Conservation (phyloP, 768 basidiomycete species). For the Chalciporus piperatus region DNA sequence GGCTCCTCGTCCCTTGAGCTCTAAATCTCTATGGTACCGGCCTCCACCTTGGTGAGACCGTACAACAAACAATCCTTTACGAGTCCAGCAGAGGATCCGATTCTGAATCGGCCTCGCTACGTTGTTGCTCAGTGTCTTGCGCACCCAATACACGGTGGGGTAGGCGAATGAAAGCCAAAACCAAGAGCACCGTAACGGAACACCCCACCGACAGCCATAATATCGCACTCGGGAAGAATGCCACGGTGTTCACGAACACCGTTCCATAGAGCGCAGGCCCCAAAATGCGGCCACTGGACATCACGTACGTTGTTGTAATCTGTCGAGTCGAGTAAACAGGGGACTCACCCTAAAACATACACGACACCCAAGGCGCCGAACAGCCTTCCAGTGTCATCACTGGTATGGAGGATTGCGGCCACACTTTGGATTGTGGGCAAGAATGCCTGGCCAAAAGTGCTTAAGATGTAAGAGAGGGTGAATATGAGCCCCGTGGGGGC, state of each 20-base stretch:
- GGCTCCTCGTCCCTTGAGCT: too few relatives aligned
- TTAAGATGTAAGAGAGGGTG: conserved; percentile 1
- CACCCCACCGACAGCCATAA: not conserved
- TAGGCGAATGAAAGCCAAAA: not conserved
- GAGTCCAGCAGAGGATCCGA: not conserved
- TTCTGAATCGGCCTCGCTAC: not conserved
- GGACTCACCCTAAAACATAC: conserved; percentile 4
- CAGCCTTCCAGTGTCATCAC: not conserved
- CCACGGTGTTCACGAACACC: not conserved
- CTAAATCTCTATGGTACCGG: too few relatives aligned
- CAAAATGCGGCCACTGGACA: not conserved
- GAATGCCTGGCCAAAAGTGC: not conserved
- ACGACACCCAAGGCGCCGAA: conserved; percentile 4
- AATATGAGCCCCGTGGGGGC: not conserved
- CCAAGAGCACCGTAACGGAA: not conserved
- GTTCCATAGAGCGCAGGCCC: not conserved
- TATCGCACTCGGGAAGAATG: conserved; percentile 1
- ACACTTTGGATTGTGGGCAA: conserved; percentile 2
- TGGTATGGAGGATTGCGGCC: not conserved
- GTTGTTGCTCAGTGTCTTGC: not conserved
- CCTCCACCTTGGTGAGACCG: too few relatives aligned
- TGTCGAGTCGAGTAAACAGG: not conserved
- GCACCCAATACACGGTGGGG: not conserved
- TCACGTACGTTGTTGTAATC: not conserved
- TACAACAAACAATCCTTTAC: not conserved